These are phyloP conservation scores for Conticribra weissflogii DNA, from an alignment of 108 stramenopile genomes.

Conservation along the genomic window DNA sequence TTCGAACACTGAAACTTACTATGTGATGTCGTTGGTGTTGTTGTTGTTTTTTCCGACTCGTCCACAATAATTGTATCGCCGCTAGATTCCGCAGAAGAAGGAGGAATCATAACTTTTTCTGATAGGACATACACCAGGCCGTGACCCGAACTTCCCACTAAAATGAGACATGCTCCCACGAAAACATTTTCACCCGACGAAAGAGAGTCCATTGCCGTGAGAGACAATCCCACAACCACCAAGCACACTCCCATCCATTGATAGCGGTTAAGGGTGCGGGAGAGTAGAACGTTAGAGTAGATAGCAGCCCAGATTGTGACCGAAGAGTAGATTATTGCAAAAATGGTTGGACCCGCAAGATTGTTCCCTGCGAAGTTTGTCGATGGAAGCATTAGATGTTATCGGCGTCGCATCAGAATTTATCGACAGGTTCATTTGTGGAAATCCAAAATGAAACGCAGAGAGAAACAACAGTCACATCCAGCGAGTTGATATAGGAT, in stretches of 20 bases:
- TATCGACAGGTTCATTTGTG: too few relatives aligned
- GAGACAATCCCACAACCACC: conserved; percentile 67
- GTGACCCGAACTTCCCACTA: conserved; percentile 67
- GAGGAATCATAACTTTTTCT: conserved; percentile 63
- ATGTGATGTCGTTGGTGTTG: not conserved
- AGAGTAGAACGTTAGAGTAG: conserved; percentile 58
- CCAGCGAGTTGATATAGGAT: not conserved
- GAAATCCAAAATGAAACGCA: not conserved
- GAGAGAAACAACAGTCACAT: not conserved
- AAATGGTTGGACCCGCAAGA: conserved; percentile 77
- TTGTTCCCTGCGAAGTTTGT: conserved; percentile 30
- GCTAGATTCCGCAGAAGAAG: not conserved
- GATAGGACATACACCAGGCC: conserved; percentile 69
- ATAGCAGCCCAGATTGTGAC: conserved; percentile 85
- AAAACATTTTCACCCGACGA: conserved; percentile 53
- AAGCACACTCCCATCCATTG: conserved; percentile 66
- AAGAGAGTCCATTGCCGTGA: conserved; percentile 58
- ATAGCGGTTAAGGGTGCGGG: conserved; percentile 36
- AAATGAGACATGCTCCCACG: conserved; percentile 55
- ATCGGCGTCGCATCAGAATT: too few relatives aligned
- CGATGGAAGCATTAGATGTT: not conserved
- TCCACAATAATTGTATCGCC: not conserved
- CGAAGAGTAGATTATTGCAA: conserved; percentile 73
- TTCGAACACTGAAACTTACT: not conserved
- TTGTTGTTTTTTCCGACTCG: not conserved